Evolutionary conservation across 2,329 filamentous ascomycete genomes (phyloP), one percentile per base, ranked within the genome.

Genomic region (Botrytis tulipae): DNA sequence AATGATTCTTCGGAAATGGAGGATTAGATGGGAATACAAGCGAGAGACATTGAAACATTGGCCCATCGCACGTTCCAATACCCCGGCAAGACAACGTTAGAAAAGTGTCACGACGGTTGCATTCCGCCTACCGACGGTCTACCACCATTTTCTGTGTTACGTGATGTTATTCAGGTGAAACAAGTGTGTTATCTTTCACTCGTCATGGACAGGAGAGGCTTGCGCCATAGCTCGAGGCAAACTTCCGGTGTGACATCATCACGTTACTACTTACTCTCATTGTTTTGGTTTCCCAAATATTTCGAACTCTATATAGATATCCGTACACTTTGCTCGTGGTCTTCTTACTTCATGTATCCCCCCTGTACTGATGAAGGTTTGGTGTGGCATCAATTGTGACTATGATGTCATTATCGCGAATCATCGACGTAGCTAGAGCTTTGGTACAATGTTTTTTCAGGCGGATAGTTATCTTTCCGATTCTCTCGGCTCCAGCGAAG

Each of bases 381-480:
- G 32, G 25, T 51, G 32, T 54, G 25, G 20, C 48, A 67, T 46
- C 25, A 67, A 44, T 40, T 51, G 22, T 67, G 44, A 51, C 22
- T 54, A 35, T 37, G 35, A 51, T 46, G 44, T 20, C 44, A 67
- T 67, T 67, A 51, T 7, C 32, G 37, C 48, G 37, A 51, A 67
- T 51, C 44, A 25, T 67, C 48, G 22, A 25, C 37, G 29, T 25
- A 54, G 32, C 44, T 37, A 54, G 22, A 22, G 44, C 63, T 51
- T 37, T 51, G 22, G 63, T 67, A 54, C 63, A 10, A 37, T n/a
- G 22, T 37, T 37, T 51, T 37, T 37, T 37, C 44, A 51, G 25
- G 63, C 63, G 44, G 63, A 67, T 67, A 32, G 44, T 12, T 18
- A 51, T 66, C 46, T 67, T 67, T n/a, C 63, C 63, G 63, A 51